phyloP scores from a whole-genome alignment of 1,284 basidiomycete genomes.

The Stereum hirsutum region DNA sequence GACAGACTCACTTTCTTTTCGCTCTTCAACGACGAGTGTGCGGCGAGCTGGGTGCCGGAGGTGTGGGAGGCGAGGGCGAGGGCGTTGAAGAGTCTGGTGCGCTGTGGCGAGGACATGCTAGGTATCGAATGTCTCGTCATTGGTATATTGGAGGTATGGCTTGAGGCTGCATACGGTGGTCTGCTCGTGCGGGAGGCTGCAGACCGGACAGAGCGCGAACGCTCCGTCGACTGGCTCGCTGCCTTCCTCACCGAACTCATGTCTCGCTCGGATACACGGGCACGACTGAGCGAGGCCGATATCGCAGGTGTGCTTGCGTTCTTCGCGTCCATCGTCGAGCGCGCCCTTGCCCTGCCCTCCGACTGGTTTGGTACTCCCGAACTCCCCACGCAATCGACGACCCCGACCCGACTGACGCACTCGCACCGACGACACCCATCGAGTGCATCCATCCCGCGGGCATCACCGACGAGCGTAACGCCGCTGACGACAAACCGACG shows the following conservation, averaged over 20 bases:
- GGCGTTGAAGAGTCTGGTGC: constrained; percentile 52
- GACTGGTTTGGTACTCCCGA: constrained; percentile 16
- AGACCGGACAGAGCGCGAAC: constrained; percentile 49
- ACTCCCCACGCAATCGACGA: constrained; percentile 18
- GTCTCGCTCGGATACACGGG: constrained; percentile 38
- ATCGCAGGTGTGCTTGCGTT: constrained; percentile 43
- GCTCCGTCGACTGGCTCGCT: constrained; percentile 48
- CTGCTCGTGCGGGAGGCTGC: constrained; percentile 31
- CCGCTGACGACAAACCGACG: constrained; percentile 14
- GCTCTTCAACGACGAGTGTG: constrained; percentile 36
- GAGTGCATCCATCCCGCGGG: constrained; percentile 31
- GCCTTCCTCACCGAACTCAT: constrained; percentile 44
- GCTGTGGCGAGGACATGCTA: constrained; percentile 44
- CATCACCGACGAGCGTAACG: constrained; percentile 17
- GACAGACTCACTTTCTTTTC: constrained; percentile 55
- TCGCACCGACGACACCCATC: constrained; percentile 50
- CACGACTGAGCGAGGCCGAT: constrained; percentile 49
- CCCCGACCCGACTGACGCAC: constrained; percentile 29
- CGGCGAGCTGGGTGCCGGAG: constrained; percentile 45
- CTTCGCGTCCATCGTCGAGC: constrained; percentile 48
- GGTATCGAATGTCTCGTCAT: constrained; percentile 55
- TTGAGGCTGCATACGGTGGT: constrained; percentile 49
- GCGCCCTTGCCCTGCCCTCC: constrained; percentile 33
- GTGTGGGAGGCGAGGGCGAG: constrained; percentile 63
- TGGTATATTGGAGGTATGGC: constrained; percentile 50